phyloP scores from a whole-genome alignment of 306 rosid genomes.

The Luffa aegyptiaca region DNA sequence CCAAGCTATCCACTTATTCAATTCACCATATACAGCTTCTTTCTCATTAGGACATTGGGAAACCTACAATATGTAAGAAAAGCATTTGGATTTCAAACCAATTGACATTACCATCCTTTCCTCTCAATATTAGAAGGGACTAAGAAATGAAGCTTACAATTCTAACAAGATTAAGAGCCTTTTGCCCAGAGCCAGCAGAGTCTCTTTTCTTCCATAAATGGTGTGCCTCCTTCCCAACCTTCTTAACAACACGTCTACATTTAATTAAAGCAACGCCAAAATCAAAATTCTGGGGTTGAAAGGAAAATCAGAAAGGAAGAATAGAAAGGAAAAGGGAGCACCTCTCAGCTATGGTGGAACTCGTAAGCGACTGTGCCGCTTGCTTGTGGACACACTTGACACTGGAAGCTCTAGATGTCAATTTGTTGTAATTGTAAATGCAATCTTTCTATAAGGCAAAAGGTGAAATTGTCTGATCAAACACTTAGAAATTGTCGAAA shows the following conservation, averaged over 20 bases:
- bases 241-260: conserved; percentile 48
- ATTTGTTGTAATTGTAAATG: not conserved
- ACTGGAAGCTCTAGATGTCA: not conserved
- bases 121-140: conserved; percentile 3
- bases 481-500: not conserved
- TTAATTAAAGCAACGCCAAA: conserved; percentile 2
- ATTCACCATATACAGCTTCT: conserved; percentile 78
- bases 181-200: conserved; percentile 76
- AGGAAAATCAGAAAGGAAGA: not conserved
- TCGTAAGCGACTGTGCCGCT: conserved; percentile 12
- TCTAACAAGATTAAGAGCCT: conserved; percentile 69
- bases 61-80: conserved; percentile 25
- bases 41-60: conserved; percentile 69
- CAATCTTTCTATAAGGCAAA: conserved; percentile 14
- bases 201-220: conserved; percentile 82
- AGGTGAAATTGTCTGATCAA: not conserved
- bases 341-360: conserved; percentile 37
- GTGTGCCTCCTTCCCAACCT: conserved; percentile 37
- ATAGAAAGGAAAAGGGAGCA: conserved; percentile 16
- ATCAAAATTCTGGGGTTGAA: not conserved
- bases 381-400: conserved; percentile 23
- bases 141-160: conserved; percentile 34
- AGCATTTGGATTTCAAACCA: not conserved
- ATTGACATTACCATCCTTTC: not conserved
- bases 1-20: conserved; percentile 93